Base-by-base conservation (phyloP, 495 filamentous ascomycete species). In the Penicillium longicatenatum region DNA sequence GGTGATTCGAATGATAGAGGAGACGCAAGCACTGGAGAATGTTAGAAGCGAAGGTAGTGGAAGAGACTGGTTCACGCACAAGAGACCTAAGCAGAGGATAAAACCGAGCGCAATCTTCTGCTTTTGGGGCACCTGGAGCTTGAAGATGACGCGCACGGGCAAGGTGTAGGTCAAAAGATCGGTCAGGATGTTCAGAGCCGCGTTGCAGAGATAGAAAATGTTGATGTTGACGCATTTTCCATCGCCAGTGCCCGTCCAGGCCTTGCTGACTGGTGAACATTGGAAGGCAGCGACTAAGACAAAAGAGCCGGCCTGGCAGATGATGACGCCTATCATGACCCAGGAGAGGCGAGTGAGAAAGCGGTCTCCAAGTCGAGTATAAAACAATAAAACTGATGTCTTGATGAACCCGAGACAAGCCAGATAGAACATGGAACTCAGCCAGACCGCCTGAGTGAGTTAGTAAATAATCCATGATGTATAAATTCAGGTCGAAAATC, bases 161-260 rank as follows among this genome's bases (percentile, higher is more conserved):
- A 88, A 66, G 4, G 75, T 66, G 51, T 86, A 74, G 42, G 82
- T 80, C 57, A 79, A 62, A 0, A 80, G 24, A 58, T 87, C 83
- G 7, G 82, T 73, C 12, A 79, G 35, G 21, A 87, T 80, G 61
- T 81, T 83, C 26, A 86, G 61, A 4, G 65, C 74, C 0, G 79
- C 72, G 47, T 79, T 75, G 54, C 69, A 67, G 50, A 77, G 75
- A 26, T 74, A 79, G 50, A 82, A 70, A 16, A 70, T 60, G 55
- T 80, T 79, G 50, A 77, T 72, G 50, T 79, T 66, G 46, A 84
- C 68, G 63, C 76, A 79, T 54, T 67, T 68, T 22, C 80, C 76
- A 3, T 50, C 37, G 6, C 57, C 53, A 10, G 56, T 62, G 1
- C 21, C 39, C 2, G 65, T 60, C 74, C 74, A 76, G 29, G 69